phyloP scores from a whole-genome alignment of 2,329 filamentous ascomycete genomes.

The Beauveria sp. region DNA sequence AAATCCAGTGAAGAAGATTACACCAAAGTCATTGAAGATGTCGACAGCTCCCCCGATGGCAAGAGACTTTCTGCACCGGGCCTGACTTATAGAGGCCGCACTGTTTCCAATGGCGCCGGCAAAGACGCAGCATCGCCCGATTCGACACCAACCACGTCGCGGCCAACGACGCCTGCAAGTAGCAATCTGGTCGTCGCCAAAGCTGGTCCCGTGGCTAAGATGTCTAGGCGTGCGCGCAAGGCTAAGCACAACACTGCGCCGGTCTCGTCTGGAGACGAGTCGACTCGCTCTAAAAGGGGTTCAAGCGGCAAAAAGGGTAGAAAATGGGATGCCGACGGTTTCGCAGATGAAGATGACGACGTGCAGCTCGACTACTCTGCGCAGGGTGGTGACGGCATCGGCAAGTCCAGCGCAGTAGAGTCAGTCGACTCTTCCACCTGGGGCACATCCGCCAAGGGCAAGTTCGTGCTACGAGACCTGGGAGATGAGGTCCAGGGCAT shows the following conservation, averaged over 20 bases:
- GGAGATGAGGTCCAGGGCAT: constrained; percentile 92
- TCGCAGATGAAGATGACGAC: constrained; percentile 75
- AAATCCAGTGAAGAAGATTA: constrained; percentile 37
- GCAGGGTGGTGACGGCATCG: constrained; percentile 36
- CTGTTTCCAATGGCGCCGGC: constrained; percentile 24
- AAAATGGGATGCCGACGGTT: constrained; percentile 86
- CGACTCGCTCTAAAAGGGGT: constrained; percentile 45
- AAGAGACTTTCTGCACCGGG: constrained; percentile 26
- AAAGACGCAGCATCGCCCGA: constrained; percentile 50
- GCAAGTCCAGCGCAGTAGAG: constrained; percentile 56
- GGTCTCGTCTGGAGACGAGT: constrained; percentile 78
- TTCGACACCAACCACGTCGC: constrained; percentile 66
- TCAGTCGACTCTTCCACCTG: constrained; percentile 71
- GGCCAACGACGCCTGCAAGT: constrained; percentile 65
- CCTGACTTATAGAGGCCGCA: constrained; percentile 32
- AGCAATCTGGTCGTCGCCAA: constrained; percentile 63
- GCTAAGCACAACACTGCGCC: constrained; percentile 58
- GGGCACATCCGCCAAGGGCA: constrained; percentile 81
- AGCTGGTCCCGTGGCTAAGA: constrained; percentile 63
- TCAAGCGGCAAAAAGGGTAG: constrained; percentile 76
- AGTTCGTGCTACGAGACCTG: constrained; percentile 89
- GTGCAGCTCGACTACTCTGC: constrained; percentile 86
- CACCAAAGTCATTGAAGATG: constrained; percentile 18
- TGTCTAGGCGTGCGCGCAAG: constrained; percentile 72
- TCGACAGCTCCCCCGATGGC: constrained; percentile 9